Evolutionary conservation across 305 asterid genomes (phyloP).

Genomic region (Fraxinus floribunda): DNA sequence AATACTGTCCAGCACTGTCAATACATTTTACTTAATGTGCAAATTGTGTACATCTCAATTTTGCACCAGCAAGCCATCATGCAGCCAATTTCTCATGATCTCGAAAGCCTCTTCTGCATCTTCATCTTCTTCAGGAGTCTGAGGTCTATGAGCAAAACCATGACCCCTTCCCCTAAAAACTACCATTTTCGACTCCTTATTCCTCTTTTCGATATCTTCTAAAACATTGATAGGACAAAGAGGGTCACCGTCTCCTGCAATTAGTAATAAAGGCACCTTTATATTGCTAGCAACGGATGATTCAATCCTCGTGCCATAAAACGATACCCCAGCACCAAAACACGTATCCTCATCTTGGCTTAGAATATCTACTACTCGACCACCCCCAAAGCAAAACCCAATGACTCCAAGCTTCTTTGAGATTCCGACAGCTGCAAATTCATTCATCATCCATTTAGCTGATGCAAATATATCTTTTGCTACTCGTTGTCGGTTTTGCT

Average conservation of each 20-base stretch:
- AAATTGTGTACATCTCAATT: constrained; percentile 15
- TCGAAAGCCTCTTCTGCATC: constrained; percentile 79
- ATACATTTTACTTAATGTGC: background rate
- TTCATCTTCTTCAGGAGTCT: constrained; percentile 70
- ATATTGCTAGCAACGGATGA: constrained; percentile 40
- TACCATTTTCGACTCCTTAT: constrained; percentile 36
- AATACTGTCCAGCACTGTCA: background rate
- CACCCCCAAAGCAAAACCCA: constrained; percentile 83
- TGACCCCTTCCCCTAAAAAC: constrained; percentile 60
- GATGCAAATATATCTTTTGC: constrained; percentile 48
- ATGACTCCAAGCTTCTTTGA: constrained; percentile 67
- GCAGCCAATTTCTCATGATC: constrained; percentile 71
- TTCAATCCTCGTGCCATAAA: constrained; percentile 61
- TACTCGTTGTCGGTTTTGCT: constrained; percentile 37
- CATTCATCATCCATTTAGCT: constrained; percentile 64
- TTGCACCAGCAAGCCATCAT: constrained; percentile 45
- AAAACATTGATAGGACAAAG: constrained; percentile 48
- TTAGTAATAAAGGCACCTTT: constrained; percentile 52
- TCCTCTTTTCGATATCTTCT: constrained; percentile 42
- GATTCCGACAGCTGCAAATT: constrained; percentile 61
- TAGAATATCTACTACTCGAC: constrained; percentile 57
- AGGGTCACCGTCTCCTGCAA: constrained; percentile 59
- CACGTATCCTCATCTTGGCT: constrained; percentile 50
- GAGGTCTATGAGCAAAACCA: constrained; percentile 76
- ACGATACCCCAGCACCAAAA: constrained; percentile 67